A percentile compares a stretch with the other conserved stretches of the same genome.
phyloP scores from a whole-genome alignment of 176 grass and related monocot species.

The Zizania latifolia region DNA sequence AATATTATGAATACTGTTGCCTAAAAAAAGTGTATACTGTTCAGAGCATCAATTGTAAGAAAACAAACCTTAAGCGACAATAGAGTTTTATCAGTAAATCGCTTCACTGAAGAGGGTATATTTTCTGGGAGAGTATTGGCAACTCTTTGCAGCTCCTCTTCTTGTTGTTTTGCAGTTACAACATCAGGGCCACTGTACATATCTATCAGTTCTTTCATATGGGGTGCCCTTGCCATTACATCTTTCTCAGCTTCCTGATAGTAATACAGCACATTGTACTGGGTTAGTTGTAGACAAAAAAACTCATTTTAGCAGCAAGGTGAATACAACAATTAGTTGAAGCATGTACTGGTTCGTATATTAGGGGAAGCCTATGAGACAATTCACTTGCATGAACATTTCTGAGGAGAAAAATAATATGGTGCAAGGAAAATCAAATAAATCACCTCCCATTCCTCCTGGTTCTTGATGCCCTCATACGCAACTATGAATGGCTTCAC shows the following conservation, averaged over 20 bases:
- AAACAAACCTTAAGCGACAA: slow-evolving; percentile 68
- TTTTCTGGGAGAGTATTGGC: slow-evolving; percentile 67
- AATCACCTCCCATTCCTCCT: slow-evolving; percentile 94
- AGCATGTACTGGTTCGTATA: background rate
- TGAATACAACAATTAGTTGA: background rate
- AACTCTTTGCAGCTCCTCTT: slow-evolving; percentile 72
- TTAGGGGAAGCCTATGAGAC: background rate
- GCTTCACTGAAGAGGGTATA: slow-evolving; percentile 71
- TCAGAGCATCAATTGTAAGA: slow-evolving; percentile 4
- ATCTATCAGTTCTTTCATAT: slow-evolving; percentile 68
- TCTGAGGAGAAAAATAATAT: background rate
- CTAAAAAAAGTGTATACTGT: background rate
- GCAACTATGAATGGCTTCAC: slow-evolving; percentile 80
- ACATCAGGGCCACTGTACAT: slow-evolving; percentile 62
- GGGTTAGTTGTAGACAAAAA: slow-evolving; percentile 24
- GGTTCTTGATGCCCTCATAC: slow-evolving; percentile 66
- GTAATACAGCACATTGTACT: slow-evolving; percentile 6
- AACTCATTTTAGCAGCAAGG: background rate
- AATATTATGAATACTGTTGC: background rate
- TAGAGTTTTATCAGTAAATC: slow-evolving; percentile 66
- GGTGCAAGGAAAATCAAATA: background rate
- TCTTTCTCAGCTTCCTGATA: slow-evolving; percentile 64
- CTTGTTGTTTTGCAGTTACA: slow-evolving; percentile 85
- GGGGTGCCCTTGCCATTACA: slow-evolving; percentile 50
- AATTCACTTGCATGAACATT: slow-evolving; percentile 7